Evolutionary conservation across 306 rosid species (phyloP), one percentile per base, ranked within the genome.

Genomic region (Trifolium pratense): DNA sequence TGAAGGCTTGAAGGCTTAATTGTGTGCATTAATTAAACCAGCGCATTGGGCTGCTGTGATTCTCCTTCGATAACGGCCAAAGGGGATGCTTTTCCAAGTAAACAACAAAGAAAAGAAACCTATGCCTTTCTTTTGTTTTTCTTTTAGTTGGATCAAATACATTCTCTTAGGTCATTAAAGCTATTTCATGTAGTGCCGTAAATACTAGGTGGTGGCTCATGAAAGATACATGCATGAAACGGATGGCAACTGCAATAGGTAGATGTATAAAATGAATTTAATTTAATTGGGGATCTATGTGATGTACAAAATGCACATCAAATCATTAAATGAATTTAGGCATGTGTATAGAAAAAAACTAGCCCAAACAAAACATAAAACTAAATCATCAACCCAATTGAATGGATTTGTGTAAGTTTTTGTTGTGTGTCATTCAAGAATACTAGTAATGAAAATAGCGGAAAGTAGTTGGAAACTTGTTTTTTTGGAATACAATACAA

Each of bases 231-330:
- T 9, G 37, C 37, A 51, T 14, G 31, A 51, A 67, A 26, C 8
- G 1, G 5, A 56, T 10, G 15, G 9, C n/a, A 45, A 8, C 42
- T n/a, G 11, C 17, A 51, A 26, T 51, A 32, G 60, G 32, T 31
- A 29, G 45, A 29, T 58, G n/a, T n/a, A n/a, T n/a, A n/a, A 17
- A 51, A 51, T 51, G 21, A 32, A 29, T 29, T 29, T 10, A 61
- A 62, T 36, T 16, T 31, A 73, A 61, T 58, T 31, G 11, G 36
- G 4, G 8, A 5, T 32, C 23, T 57, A 9, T 58, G 36, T 39
- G 34, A 3, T 66, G 32, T 66, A 62, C 34, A 31, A 31, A 21
- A 34, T 68, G 36, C 64, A 46, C 43, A 31, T 31, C 46, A 60
- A 60, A 60, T 60, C 43, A 60, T 7, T 32, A 31, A 29, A 29